phyloP scores from a whole-genome alignment of 768 basidiomycete genomes.

The Kwoniella sp. region DNA sequence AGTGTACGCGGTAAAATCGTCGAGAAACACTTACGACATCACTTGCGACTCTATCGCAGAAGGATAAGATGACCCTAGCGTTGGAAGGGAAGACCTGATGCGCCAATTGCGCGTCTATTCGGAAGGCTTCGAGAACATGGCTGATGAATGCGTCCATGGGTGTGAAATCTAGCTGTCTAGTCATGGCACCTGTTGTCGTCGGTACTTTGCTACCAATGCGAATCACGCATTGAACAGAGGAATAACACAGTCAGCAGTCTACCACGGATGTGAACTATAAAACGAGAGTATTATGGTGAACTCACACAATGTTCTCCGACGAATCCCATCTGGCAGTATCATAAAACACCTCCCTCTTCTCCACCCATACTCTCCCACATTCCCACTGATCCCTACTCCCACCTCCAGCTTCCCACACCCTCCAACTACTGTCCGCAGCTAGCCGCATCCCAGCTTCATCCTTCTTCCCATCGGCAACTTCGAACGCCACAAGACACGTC shows the following conservation, averaged over 20 bases:
- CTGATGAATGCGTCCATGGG: constrained; percentile 92
- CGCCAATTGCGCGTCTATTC: constrained; percentile 76
- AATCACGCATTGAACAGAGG: neutral
- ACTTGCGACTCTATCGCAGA: constrained; percentile 77
- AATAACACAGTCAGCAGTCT: neutral
- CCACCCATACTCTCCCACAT: constrained; percentile 91
- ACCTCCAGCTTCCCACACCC: constrained; percentile 66
- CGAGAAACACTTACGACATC: constrained; percentile 67
- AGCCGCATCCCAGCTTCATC: constrained; percentile 79
- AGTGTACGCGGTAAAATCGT: too few relatives aligned
- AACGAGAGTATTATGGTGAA: too few relatives aligned
- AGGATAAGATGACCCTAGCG: constrained; percentile 74
- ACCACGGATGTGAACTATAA: too few relatives aligned
- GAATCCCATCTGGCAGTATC: constrained; percentile 78
- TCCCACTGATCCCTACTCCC: constrained; percentile 68
- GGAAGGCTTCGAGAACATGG: constrained; percentile 66
- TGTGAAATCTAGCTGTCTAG: constrained; percentile 74
- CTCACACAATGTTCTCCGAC: constrained; percentile 66
- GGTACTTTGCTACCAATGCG: constrained; percentile 43
- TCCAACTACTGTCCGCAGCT: constrained; percentile 82
- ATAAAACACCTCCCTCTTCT: constrained; percentile 93
- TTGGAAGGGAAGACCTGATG: constrained; percentile 81
- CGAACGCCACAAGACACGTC: constrained; percentile 80
- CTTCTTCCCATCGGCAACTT: constrained; percentile 72
- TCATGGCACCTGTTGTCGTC: constrained; percentile 39